Percentiles rank a stretch among this genome's conserved stretches.
phyloP scores from a whole-genome alignment of 2,329 filamentous ascomycete species.

The Colletotrichum spaethianum region DNA sequence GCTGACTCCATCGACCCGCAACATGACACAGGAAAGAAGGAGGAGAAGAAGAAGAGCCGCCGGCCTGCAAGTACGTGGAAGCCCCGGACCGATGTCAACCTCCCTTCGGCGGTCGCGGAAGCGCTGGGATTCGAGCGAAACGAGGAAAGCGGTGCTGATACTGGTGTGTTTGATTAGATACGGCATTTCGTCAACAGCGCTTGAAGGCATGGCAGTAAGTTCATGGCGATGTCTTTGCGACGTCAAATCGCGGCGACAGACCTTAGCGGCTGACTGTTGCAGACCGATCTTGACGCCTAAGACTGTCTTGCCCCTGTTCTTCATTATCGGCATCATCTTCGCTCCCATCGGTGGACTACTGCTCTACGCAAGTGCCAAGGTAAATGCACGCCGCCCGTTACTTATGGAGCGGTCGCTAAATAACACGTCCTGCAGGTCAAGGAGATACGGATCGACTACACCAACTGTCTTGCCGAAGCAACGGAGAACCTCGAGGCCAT shows the following conservation, averaged over 20 bases:
- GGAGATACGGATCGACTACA: slow-evolving; percentile 93
- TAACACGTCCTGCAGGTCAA: slow-evolving; percentile 74
- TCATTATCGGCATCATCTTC: slow-evolving; percentile 91
- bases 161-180: slow-evolving; percentile 71
- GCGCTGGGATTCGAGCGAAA: neutral
- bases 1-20: slow-evolving; percentile 69
- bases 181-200: slow-evolving; percentile 95
- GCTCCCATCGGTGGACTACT: slow-evolving; percentile 91
- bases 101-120: slow-evolving; percentile 28
- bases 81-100: slow-evolving; percentile 30
- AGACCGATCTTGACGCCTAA: slow-evolving; percentile 96
- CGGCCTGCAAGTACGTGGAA: slow-evolving; percentile 85
- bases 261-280: slow-evolving; percentile 40
- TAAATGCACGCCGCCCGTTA: slow-evolving; percentile 55
- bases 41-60: slow-evolving; percentile 90
- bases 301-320: slow-evolving; percentile 92
- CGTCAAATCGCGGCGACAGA: neutral
- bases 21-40: slow-evolving; percentile 64
- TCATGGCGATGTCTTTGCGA: slow-evolving; percentile 50
- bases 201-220: slow-evolving; percentile 98
- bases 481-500: slow-evolving; percentile 62
- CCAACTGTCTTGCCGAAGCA: slow-evolving; percentile 76
- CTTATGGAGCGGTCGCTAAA: slow-evolving; percentile 9
- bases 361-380: slow-evolving; percentile 86
- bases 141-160: slow-evolving; percentile 27